Evolutionary conservation across 305 asterid genomes (phyloP), one percentile per base, ranked within the genome.

Genomic region (Fraxinus albicans): DNA sequence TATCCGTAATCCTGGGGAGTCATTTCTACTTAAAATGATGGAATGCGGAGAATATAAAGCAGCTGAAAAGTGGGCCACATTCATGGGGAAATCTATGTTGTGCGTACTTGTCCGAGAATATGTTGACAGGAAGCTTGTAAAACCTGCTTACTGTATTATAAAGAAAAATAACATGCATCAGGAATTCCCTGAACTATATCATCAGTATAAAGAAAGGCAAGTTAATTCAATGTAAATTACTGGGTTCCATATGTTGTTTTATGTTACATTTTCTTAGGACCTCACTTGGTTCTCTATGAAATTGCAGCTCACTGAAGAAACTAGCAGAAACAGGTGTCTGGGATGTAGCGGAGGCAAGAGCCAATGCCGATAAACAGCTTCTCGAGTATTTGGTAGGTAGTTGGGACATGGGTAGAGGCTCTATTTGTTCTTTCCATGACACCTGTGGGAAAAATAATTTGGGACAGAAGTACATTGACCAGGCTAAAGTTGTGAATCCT

Each of bases 321-420:
- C 94, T 96, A 75, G 99, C 97, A 38, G 98, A 96, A 90, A 90
- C 90, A 86, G 99, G 99, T 73, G 90, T 92, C 80, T 96, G 99
- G 99, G 99, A 93, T 38, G 73, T 93, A 88, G 98, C 98, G 76
- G 99, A 96, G 92, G 88, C 87, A 50, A 93, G 95, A 87, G 86
- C 98, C 13, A 88, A 90, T 44, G 91, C 92, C 38, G 92, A 96
- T 79, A 87, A 83, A 34, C 90, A 90, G 77, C 96, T 93, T 84
- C 92, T 96, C 75, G 96, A 95, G 86, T 95, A 91, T 91, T 86
- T 96, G 97, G 99, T 93, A 87, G 75, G 98, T 89, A 76, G 77
- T 50, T 77, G 80, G 44, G 73, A 55, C 34, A 42, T 74, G 78
- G 34, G 76, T 27, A 69, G 76, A 76, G 27, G 44, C 13, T 34